Conservation (phyloP, 345 rosid species). For the Microcos paniculata region DNA sequence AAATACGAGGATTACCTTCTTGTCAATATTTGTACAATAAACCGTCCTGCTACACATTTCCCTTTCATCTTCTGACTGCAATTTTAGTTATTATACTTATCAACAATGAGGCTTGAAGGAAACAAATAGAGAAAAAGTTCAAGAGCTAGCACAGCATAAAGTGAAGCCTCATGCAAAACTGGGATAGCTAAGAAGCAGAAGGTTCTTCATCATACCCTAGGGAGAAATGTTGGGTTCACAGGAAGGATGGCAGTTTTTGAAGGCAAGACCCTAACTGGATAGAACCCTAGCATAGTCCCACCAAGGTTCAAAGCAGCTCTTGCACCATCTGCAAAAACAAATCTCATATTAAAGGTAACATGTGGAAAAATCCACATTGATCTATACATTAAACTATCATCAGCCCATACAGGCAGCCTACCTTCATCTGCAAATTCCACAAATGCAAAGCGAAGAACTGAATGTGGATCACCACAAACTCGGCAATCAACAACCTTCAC, state of each 20-base stretch:
- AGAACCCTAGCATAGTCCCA: conserved; percentile 85
- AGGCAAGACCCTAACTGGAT: conserved; percentile 86
- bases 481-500: conserved; percentile 94
- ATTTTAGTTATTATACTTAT: conserved; percentile 2
- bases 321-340: conserved; percentile 63
- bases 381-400: background rate
- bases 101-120: conserved; percentile 7
- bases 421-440: conserved; percentile 90
- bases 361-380: background rate
- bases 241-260: conserved; percentile 95
- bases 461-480: conserved; percentile 91
- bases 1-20: conserved; percentile 48
- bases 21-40: conserved; percentile 91
- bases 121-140: background rate
- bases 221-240: conserved; percentile 92
- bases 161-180: conserved; percentile 11
- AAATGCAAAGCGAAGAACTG: conserved; percentile 94
- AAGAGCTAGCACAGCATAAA: conserved; percentile 4
- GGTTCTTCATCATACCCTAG: conserved; percentile 52
- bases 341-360: conserved; percentile 14
- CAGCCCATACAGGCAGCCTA: conserved; percentile 35
- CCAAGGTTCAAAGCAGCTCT: conserved; percentile 68
- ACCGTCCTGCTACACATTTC: conserved; percentile 92
- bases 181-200: conserved; percentile 3
- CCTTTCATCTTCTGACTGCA: conserved; percentile 95